Evolutionary conservation across 163 green algal species (phyloP).

Genomic region (Coccomyxa subellipsoidea): DNA sequence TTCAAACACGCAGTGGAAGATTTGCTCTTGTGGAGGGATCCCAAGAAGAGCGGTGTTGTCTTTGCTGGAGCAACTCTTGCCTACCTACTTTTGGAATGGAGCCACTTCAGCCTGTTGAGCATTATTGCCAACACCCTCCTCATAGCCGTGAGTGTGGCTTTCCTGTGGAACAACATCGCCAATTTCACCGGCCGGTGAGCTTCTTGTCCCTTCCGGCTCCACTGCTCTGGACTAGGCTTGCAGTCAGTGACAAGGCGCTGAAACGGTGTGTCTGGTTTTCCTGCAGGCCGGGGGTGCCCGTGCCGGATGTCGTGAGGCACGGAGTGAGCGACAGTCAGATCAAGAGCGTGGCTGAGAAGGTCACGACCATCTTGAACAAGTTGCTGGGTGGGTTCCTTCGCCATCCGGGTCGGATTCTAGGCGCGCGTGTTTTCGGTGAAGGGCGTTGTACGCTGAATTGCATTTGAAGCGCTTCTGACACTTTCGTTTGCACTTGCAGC

Average conservation of each 20-base stretch:
- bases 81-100: constrained; percentile 58
- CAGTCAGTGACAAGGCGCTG: not conserved
- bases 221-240: not conserved
- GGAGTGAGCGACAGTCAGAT: constrained; percentile 47
- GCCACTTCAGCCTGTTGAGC: constrained; percentile 41
- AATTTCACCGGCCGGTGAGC: constrained; percentile 32
- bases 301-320: constrained; percentile 45
- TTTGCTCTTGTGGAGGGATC: constrained; percentile 64
- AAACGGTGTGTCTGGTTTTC: not conserved
- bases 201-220: not conserved
- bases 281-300: constrained; percentile 36
- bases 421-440: not conserved
- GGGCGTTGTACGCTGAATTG: not conserved
- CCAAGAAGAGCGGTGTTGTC: constrained; percentile 42
- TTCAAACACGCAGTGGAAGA: constrained; percentile 52
- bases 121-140: constrained; percentile 47
- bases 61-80: constrained; percentile 37
- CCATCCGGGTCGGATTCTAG: not conserved
- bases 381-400: constrained; percentile 31
- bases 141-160: constrained; percentile 25
- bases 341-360: constrained; percentile 41
- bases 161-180: constrained; percentile 51
- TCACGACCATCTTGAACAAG: constrained; percentile 49
- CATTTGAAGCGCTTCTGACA: not conserved
- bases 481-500: not conserved